phyloP scores from a whole-genome alignment of 805 yeast genomes.

The Kazachstania africana region DNA sequence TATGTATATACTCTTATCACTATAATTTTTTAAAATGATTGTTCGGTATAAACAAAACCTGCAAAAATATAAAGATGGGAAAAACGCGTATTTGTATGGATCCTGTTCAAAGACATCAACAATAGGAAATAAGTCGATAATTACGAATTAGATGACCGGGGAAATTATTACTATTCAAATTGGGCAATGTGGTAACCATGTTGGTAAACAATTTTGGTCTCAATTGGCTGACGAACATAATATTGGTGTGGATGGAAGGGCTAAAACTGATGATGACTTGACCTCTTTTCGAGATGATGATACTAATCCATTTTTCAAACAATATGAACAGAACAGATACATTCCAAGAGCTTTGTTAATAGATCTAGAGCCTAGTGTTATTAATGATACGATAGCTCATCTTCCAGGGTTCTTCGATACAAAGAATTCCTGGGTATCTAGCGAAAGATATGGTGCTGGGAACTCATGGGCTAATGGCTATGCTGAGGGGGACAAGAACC shows the following conservation, averaged over 20 bases:
- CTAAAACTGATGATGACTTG: conserved; percentile 2
- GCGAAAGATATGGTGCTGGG: conserved; percentile 89
- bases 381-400: conserved; percentile 44
- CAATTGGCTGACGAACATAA: conserved; percentile 85
- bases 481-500: conserved; percentile 52
- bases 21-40: too few relatives aligned
- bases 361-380: conserved; percentile 86
- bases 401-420: conserved; percentile 67
- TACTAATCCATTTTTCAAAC: conserved; percentile 73
- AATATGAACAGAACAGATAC: conserved; percentile 61
- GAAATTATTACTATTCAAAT: conserved; percentile 63
- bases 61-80: too few relatives aligned
- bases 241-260: conserved; percentile 34
- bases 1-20: too few relatives aligned
- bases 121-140: too few relatives aligned
- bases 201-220: conserved; percentile 87
- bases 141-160: conserved; percentile 36
- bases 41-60: too few relatives aligned
- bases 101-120: too few relatives aligned
- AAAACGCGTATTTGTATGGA: too few relatives aligned
- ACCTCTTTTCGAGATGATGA: conserved; percentile 44
- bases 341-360: conserved; percentile 81
- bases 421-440: conserved; percentile 64
- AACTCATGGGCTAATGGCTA: conserved; percentile 94
- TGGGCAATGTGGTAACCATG: conserved; percentile 92